Evolutionary conservation across 2,329 filamentous ascomycete genomes (phyloP).

Genomic region (Trichoderma gracile): DNA sequence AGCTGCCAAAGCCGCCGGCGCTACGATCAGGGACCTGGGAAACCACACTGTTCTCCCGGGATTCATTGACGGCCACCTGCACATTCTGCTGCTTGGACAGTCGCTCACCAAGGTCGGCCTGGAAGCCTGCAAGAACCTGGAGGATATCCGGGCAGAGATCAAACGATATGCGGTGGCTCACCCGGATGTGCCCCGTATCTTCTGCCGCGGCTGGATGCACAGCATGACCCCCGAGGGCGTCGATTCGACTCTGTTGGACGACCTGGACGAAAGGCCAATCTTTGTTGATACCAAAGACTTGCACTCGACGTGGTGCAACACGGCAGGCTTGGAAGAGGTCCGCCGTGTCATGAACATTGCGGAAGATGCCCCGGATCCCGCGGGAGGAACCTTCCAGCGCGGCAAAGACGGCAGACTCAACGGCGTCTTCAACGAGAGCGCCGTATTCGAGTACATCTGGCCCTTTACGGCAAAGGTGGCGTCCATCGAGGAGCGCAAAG

Average conservation of each 20-base stretch:
- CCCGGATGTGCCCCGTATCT: constrained; percentile 50
- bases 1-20: constrained; percentile 32
- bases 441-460: constrained; percentile 56
- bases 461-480: constrained; percentile 53
- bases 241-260: constrained; percentile 48
- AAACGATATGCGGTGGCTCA: constrained; percentile 48
- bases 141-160: constrained; percentile 52
- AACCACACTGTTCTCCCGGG: constrained; percentile 51
- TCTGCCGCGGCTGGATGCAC: constrained; percentile 59
- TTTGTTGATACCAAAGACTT: constrained; percentile 59
- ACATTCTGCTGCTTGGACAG: constrained; percentile 56
- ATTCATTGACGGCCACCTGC: constrained; percentile 60
- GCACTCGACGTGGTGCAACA: constrained; percentile 59
- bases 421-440: constrained; percentile 55
- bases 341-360: constrained; percentile 43
- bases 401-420: constrained; percentile 49
- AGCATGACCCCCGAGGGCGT: constrained; percentile 50
- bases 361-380: constrained; percentile 46
- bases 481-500: constrained; percentile 49
- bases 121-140: constrained; percentile 49
- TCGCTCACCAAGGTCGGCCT: constrained; percentile 54
- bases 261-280: constrained; percentile 55
- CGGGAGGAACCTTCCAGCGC: constrained; percentile 54
- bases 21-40: constrained; percentile 33
- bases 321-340: constrained; percentile 50